Percentiles rank a stretch among this genome's conserved stretches.
These are phyloP conservation scores for Tylopilus subfusipes DNA, from an alignment of 768 basidiomycete species.

Conservation along the genomic window DNA sequence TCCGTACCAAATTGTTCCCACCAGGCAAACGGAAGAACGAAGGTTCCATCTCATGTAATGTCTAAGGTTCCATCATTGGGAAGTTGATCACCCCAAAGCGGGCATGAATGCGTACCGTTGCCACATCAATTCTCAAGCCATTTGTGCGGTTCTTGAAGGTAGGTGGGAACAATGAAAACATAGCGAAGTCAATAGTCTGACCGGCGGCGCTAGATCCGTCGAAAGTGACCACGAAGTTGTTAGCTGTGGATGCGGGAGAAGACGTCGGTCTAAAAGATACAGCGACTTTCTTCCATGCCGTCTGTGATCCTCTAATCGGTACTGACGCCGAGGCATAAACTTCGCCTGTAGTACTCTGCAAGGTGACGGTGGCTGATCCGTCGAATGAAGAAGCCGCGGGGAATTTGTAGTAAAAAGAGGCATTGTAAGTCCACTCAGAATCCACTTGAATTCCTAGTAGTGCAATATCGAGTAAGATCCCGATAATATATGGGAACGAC, in stretches of 20 bases:
- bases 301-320: conserved; percentile 40
- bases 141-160: conserved; percentile 60
- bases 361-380: conserved; percentile 14
- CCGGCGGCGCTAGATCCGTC: conserved; percentile 40
- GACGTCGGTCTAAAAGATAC: conserved; percentile 41
- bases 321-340: conserved; percentile 41
- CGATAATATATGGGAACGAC: conserved; percentile 9
- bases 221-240: conserved; percentile 52
- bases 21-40: conserved; percentile 67
- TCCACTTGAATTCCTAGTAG: conserved; percentile 53
- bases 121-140: conserved; percentile 60
- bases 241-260: conserved; percentile 40
- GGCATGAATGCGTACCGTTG: no score
- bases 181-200: conserved; percentile 50
- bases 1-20: conserved; percentile 57
- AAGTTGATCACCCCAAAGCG: no score
- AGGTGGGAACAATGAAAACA: conserved; percentile 66
- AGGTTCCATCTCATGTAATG: conserved; percentile 54
- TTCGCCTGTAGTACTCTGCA: conserved; percentile 43
- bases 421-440: conserved; percentile 46
- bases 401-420: no score
- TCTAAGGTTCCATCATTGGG: no score
- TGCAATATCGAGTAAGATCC: neutral
- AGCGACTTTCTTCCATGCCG: conserved; percentile 47
- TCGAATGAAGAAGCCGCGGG: no score